Percentiles rank a stretch among this genome's conserved stretches.
Conservation (phyloP, 768 basidiomycete species). For the Pholiota microspora region DNA sequence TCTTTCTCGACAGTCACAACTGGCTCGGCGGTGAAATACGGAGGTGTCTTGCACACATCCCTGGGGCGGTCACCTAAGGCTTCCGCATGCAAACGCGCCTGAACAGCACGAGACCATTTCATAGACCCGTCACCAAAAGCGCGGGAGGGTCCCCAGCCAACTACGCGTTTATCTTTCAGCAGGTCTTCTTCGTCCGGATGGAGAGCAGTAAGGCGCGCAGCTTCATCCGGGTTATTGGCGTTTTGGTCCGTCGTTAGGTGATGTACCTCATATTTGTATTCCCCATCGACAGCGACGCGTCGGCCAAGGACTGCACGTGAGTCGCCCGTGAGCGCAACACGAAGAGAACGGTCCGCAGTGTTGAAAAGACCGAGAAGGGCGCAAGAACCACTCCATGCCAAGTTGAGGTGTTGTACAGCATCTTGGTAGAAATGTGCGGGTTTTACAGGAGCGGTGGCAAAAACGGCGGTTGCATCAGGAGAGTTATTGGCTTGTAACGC, state of each 20-base stretch:
- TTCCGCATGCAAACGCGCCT: conserved; percentile 28
- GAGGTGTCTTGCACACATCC: conserved; percentile 40
- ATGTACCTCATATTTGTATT: conserved; percentile 35
- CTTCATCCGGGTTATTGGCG: conserved; percentile 35
- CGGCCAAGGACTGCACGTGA: conserved; percentile 50
- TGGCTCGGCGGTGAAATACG: conserved; percentile 56
- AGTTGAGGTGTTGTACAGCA: not conserved
- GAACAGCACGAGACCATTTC: conserved; percentile 42
- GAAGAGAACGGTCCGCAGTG: conserved; percentile 31
- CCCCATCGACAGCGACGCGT: conserved; percentile 20
- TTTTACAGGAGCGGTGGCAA: not conserved
- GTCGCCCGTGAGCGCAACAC: conserved; percentile 44
- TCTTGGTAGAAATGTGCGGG: not conserved
- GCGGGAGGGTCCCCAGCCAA: conserved; percentile 40
- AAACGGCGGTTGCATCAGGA: not conserved
- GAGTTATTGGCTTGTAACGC: conserved; percentile 3
- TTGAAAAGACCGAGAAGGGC: conserved; percentile 47
- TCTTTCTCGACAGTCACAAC: conserved; percentile 18
- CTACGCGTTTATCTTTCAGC: conserved; percentile 33
- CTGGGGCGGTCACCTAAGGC: conserved; percentile 33
- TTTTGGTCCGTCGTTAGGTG: conserved; percentile 42
- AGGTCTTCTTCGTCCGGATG: conserved; percentile 37
- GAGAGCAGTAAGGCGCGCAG: conserved; percentile 30
- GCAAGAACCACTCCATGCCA: conserved; percentile 20
- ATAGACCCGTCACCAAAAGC: conserved; percentile 44